Evolutionary conservation across 1,284 basidiomycete genomes (phyloP).

Genomic region (Trichosporon sp.): DNA sequence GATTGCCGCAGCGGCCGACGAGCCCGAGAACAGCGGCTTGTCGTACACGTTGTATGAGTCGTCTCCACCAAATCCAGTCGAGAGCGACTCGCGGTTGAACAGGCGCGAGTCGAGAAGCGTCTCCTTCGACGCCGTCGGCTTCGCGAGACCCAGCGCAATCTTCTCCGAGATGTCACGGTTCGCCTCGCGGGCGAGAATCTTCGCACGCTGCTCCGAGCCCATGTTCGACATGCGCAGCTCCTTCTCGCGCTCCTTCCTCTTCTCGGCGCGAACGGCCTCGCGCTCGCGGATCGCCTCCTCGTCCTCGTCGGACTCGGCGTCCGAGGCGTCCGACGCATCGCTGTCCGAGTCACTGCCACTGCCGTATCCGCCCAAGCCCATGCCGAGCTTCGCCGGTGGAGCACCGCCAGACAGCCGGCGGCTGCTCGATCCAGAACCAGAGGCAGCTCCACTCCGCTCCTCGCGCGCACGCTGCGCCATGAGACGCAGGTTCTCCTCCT

Average conservation of each 20-base stretch:
- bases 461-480: constrained; percentile 93
- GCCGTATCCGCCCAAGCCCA: constrained; percentile 80
- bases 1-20: constrained; percentile 91
- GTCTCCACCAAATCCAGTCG: constrained; percentile 77
- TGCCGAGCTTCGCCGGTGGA: constrained; percentile 30
- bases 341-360: constrained; percentile 42
- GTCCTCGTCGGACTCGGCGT: constrained; percentile 54
- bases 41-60: constrained; percentile 93
- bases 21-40: constrained; percentile 90
- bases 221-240: constrained; percentile 99
- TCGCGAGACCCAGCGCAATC: constrained; percentile 93
- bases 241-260: constrained; percentile 86
- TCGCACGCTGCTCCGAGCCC: constrained; percentile 93
- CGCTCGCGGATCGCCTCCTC: constrained; percentile 79
- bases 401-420: constrained; percentile 40
- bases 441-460: constrained; percentile 67
- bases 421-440: constrained; percentile 22
- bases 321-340: constrained; percentile 1
- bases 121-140: constrained; percentile 90
- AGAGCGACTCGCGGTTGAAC: constrained; percentile 91
- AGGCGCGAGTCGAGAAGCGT: constrained; percentile 93
- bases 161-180: constrained; percentile 99
- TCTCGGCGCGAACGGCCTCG: constrained; percentile 85
- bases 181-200: constrained; percentile 84
- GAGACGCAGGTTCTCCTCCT: constrained; percentile 91